Conservation (phyloP, 768 basidiomycete genomes). For the Boletus huronensis region DNA sequence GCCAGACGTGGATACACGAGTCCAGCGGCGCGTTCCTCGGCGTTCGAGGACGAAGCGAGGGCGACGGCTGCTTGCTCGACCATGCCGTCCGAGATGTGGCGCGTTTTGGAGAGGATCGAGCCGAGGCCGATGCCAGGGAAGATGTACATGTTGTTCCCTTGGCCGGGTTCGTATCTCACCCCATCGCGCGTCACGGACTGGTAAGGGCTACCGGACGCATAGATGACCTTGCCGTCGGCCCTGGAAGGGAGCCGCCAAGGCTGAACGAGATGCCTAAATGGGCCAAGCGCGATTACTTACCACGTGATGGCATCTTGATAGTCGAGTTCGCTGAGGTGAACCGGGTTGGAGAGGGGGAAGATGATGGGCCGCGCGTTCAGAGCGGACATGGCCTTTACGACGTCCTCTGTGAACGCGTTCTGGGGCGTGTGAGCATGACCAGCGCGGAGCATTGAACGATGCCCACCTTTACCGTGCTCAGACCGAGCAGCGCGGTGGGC, state of each 20-base stretch:
- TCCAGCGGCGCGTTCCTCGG: slow-evolving; percentile 50
- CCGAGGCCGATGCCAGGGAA: slow-evolving; percentile 64
- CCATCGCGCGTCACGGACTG: slow-evolving; percentile 46
- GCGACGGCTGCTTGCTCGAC: slow-evolving; percentile 65
- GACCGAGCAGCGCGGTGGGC: slow-evolving; percentile 74
- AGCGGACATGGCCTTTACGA: slow-evolving; percentile 59
- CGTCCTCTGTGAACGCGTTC: slow-evolving; percentile 61
- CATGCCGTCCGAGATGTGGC: slow-evolving; percentile 63
- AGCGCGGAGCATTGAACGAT: neutral
- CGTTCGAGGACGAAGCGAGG: slow-evolving; percentile 52
- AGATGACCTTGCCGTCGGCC: slow-evolving; percentile 65
- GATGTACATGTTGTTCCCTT: slow-evolving; percentile 82
- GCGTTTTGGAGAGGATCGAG: slow-evolving; percentile 53
- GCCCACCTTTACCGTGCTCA: slow-evolving; percentile 53
- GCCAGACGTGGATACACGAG: slow-evolving; percentile 67
- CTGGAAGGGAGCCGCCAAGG: slow-evolving; percentile 27
- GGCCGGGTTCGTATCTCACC: slow-evolving; percentile 56
- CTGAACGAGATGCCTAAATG: neutral
- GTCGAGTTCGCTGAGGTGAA: slow-evolving; percentile 57
- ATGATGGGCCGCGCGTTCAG: slow-evolving; percentile 72
- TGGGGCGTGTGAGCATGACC: slow-evolving; percentile 9
- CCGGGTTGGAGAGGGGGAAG: slow-evolving; percentile 78
- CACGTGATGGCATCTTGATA: slow-evolving; percentile 58
- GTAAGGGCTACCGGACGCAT: slow-evolving; percentile 75
- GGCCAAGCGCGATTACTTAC: slow-evolving; percentile 28